Evolutionary conservation across 1,284 basidiomycete genomes (phyloP), one percentile per base, ranked within the genome.

Genomic region (Tilletia setariae): DNA sequence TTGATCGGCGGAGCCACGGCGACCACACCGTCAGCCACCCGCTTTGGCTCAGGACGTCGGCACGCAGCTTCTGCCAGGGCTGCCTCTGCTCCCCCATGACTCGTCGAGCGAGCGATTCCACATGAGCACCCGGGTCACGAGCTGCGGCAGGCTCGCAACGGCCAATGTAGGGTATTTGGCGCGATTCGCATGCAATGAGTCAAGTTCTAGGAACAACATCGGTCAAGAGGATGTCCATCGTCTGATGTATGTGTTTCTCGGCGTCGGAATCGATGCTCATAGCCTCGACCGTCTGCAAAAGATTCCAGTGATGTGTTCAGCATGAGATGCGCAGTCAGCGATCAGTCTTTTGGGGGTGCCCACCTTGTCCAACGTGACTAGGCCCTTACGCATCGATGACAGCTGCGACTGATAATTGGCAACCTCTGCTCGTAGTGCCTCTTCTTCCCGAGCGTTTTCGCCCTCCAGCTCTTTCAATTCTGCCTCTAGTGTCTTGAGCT

Each of bases 211-310:
- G 72, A 42, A 72, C 74, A 30, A 76, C 70, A 28, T 76, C 72
- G 44, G 69, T 69, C 7, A 76, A 63, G 0, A 76, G 65, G 32
- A 69, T 68, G 67, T 76, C 74, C 72, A 74, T 74, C 62, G 71
- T 74, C 47, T 72, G 65, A 15, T 70, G 66, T 0, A 76, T 70
- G 43, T 71, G 69, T 15, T 70, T 76, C 28, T 76, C 72, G 61
- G 72, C 70, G 16, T 71, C 72, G 61, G 72, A 69, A 9, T 71
- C 66, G 0, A 72, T 68, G 40, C 74, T 70, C 49, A 76, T 64
- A 11, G 70, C 74, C 53, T 71, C 71, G 65, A 71, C 72, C 1
- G 74, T 70, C 74, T 75, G 67, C 28, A 40, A 11, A 40, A 40
- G 4, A 6, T 40, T 40, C 35, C 4, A 11, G 35, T 6, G 23